These are phyloP conservation scores for Westerdykella sp. DNA, from an alignment of 2,329 filamentous ascomycete species.

Conservation along the genomic window DNA sequence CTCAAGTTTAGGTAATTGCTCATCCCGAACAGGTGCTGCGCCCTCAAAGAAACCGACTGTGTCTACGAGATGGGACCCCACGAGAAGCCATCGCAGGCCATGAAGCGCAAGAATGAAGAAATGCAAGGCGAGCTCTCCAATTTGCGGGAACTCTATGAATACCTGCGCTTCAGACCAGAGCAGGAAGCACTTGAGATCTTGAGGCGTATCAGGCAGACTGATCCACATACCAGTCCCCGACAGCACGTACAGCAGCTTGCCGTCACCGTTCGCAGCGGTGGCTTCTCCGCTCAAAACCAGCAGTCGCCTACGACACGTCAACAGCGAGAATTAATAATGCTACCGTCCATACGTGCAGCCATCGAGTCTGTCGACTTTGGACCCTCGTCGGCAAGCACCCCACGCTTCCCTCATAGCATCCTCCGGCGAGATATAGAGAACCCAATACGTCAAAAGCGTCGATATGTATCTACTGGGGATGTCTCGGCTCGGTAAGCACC, in stretches of 20 bases:
- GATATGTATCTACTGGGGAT: slow-evolving; percentile 19
- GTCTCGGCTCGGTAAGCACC: slow-evolving; percentile 24
- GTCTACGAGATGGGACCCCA: slow-evolving; percentile 32
- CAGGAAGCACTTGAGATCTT: slow-evolving; percentile 26
- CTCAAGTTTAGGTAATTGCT: too few relatives aligned
- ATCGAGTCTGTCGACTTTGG: slow-evolving; percentile 16
- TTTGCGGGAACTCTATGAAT: slow-evolving; percentile 29
- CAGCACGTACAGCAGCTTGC: slow-evolving; percentile 24
- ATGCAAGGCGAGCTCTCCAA: slow-evolving; percentile 31
- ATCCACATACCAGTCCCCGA: slow-evolving; percentile 12
- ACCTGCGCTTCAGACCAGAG: slow-evolving; percentile 23
- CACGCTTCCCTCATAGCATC: slow-evolving; percentile 13
- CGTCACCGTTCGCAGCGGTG: slow-evolving; percentile 19
- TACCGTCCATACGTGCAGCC: slow-evolving; percentile 26
- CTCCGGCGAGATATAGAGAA: slow-evolving; percentile 14
- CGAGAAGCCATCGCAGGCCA: slow-evolving; percentile 31
- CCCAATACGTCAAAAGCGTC: slow-evolving; percentile 19
- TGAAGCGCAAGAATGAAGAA: slow-evolving; percentile 33
- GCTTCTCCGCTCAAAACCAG: slow-evolving; percentile 7
- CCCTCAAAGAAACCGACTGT: slow-evolving; percentile 28
- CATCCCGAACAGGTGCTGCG: slow-evolving; percentile 14
- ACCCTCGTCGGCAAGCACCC: slow-evolving; percentile 6
- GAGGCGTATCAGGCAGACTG: slow-evolving; percentile 18
- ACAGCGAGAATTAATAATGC: slow-evolving; percentile 13
- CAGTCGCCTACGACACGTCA: slow-evolving; percentile 1